Base-by-base conservation (phyloP, 1,139 yeast species). In the Eremothecium cymbalariae region DNA sequence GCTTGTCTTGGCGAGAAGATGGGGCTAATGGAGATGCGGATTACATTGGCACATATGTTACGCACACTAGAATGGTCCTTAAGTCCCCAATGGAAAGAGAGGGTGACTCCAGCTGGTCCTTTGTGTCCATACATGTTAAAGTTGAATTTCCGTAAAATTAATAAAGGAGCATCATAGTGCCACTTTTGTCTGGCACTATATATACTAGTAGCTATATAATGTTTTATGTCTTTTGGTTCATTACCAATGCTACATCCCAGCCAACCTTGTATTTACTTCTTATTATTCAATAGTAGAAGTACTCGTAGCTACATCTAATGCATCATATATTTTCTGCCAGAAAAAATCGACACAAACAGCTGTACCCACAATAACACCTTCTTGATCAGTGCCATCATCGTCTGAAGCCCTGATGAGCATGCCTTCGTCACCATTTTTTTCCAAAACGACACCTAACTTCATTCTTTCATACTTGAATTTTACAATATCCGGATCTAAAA, bases 1-100 rank as follows among this genome's bases (percentile, higher is more conserved):
- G 79, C 80, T 0, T 75, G 82, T 50, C 52, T 75, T 21, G 82
- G 82, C 4, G 81, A 75, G 44, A 70, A 70, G 42, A 65, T 71
- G 51, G 81, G 80, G 2, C 55, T 75, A 8, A 48, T 55, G 29
- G 74, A 73, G 44, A 56, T 65, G 25, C 65, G 67, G 44, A 50
- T 63, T 8, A 59, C 69, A 6, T 32, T 73, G 2, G 47, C 53
- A 8, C 59, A 59, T 32, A 47, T 73, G 19, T 39, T 74, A 12
- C 50, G 41, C 18, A 46, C 51, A 2, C 72, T 60, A 42, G 50
- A 54, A 21, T 43, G 75, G 36, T 25, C 39, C 1, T 39, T 68
- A 28, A 70, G 67, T 32, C 62, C 67, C 1, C 43, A 44, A 7
- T 74, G 80, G 80, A 43, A 48, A n/a, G 76, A 71, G 15, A 64